A percentile compares a stretch with the other conserved stretches of the same genome.
phyloP scores from a whole-genome alignment of 441 rosid species.

The Eruca vesicaria region DNA sequence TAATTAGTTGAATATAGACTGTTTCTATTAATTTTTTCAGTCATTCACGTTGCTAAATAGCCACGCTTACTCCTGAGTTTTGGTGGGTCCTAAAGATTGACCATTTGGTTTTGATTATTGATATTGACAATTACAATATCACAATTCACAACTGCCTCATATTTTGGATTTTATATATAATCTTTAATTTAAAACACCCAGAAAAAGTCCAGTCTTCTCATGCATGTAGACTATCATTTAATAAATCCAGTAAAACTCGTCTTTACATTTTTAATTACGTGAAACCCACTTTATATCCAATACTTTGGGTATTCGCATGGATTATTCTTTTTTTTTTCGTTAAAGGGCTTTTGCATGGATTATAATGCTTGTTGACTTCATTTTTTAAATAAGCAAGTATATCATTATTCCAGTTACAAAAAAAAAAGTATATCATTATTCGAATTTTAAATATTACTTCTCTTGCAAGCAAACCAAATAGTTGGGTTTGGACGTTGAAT shows the following conservation, averaged over 20 bases:
- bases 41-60: conserved; percentile 3
- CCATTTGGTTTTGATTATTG: not conserved
- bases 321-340: too few species aligned
- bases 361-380: not conserved
- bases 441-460: too few species aligned
- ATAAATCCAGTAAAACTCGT: conserved; percentile 7
- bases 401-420: too few species aligned
- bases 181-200: too few species aligned
- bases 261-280: not conserved
- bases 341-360: too few species aligned
- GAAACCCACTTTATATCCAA: not conserved
- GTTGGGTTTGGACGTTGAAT: not conserved
- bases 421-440: too few species aligned
- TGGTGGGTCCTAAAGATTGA: conserved; percentile 18
- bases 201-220: too few species aligned
- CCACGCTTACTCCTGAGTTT: too few species aligned
- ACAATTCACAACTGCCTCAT: not conserved
- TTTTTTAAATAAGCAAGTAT: too few species aligned
- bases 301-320: not conserved
- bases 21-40: not conserved
- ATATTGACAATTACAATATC: too few species aligned
- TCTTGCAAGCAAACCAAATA: not conserved
- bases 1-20: not conserved
- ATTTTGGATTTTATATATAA: not conserved
- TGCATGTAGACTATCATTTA: too few species aligned